Conservation (phyloP, 768 basidiomycete species). For the Naganishia randhawae region DNA sequence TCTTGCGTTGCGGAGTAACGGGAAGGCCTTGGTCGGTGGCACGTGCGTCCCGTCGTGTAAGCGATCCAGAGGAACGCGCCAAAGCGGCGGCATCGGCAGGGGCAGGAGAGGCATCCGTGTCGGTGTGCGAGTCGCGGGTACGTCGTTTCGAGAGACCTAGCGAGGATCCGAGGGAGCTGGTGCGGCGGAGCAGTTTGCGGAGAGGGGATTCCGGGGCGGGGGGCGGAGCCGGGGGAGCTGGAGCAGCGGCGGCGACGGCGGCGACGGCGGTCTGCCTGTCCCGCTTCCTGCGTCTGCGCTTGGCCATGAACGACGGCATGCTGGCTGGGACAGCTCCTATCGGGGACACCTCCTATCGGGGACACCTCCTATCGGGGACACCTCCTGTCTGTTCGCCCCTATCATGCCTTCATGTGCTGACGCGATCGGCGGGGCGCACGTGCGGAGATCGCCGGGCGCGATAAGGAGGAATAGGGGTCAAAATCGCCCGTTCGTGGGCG, state of each 20-base stretch:
- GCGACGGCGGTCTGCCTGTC: neutral
- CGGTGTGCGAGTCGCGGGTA: neutral
- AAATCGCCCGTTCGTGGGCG: too few relatives aligned
- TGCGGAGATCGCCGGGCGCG: too few relatives aligned
- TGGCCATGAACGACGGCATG: neutral
- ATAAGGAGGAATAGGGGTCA: too few relatives aligned
- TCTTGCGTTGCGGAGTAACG: neutral
- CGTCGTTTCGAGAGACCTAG: neutral
- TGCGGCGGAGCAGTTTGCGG: neutral
- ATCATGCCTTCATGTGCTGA: too few relatives aligned
- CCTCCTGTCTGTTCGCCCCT: too few relatives aligned
- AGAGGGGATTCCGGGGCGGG: constrained; percentile 9
- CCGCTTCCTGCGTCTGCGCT: neutral
- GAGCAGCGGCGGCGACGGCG: neutral
- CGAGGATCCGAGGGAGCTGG: neutral
- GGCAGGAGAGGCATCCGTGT: neutral
- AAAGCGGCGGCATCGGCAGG: too few relatives aligned
- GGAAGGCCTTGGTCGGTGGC: neutral
- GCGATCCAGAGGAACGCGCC: neutral
- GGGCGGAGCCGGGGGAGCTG: neutral
- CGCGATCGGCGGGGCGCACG: too few relatives aligned
- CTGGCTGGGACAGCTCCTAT: neutral
- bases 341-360: neutral
- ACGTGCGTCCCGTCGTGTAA: neutral
- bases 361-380: neutral